Evolutionary conservation across 1,284 basidiomycete genomes (phyloP).

Genomic region (Heterobasidion irregulare): DNA sequence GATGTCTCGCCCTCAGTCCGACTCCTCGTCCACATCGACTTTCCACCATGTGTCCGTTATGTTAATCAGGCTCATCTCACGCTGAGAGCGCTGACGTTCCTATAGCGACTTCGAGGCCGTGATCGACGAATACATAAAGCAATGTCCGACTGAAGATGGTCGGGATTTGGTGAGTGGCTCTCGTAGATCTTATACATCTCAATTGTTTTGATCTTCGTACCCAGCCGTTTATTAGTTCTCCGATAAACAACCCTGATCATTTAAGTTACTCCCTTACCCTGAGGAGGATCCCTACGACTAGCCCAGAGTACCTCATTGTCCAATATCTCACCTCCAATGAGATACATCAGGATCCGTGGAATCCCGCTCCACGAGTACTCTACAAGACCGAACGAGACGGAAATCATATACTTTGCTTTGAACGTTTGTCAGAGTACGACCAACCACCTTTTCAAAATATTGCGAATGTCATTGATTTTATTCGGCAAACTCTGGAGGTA

Average conservation of each 20-base stretch:
- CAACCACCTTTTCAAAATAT: constrained; percentile 33
- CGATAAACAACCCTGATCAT: neutral
- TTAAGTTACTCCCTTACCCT: constrained; percentile 19
- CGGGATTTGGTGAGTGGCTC: constrained; percentile 7
- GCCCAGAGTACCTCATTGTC: constrained; percentile 28
- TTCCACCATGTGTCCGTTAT: constrained; percentile 4
- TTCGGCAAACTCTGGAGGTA: constrained; percentile 40
- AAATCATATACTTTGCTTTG: constrained; percentile 31
- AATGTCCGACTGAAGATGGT: neutral
- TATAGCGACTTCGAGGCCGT: constrained; percentile 9
- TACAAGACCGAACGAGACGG: constrained; percentile 29
- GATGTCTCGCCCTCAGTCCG: too few species aligned
- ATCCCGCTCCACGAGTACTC: constrained; percentile 37
- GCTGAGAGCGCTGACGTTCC: neutral
- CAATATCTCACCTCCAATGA: constrained; percentile 33
- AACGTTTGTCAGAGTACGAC: constrained; percentile 33
- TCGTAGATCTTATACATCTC: neutral
- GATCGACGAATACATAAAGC: constrained; percentile 10
- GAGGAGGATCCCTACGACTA: constrained; percentile 3
- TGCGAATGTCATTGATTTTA: constrained; percentile 40
- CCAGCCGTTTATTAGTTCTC: neutral
- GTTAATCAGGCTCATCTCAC: neutral
- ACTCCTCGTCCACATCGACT: constrained; percentile 9
- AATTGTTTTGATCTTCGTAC: neutral
- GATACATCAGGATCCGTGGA: constrained; percentile 41